phyloP scores from a whole-genome alignment of 2,329 filamentous ascomycete species.

The Exophiala bonariae region DNA sequence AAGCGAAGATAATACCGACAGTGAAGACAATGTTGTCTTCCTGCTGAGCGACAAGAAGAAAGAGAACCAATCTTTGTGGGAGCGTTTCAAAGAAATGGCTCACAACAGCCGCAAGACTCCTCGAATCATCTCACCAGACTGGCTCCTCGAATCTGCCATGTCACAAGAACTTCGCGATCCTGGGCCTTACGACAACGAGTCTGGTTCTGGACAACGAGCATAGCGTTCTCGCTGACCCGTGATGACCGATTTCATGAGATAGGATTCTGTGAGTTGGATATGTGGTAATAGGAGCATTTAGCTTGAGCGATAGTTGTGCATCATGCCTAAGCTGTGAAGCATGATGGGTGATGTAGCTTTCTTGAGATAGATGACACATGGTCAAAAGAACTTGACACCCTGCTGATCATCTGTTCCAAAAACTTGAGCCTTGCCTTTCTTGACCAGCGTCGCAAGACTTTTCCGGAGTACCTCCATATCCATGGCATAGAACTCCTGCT shows the following conservation, averaged over 20 bases:
- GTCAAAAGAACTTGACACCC: slow-evolving; percentile 95
- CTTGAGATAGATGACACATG: neutral
- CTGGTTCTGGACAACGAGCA: no score
- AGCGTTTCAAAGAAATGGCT: slow-evolving; percentile 77
- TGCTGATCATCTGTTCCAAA: slow-evolving; percentile 86
- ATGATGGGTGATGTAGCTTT: neutral
- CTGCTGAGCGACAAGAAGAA: slow-evolving; percentile 69
- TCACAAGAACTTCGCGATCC: slow-evolving; percentile 71
- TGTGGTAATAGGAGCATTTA: no score
- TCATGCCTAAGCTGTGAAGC: no score
- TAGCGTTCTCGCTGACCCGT: no score
- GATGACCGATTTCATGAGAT: no score
- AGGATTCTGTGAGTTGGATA: no score
- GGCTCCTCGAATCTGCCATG: slow-evolving; percentile 89
- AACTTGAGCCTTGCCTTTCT: slow-evolving; percentile 87
- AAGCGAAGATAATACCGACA: slow-evolving; percentile 37
- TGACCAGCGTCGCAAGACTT: slow-evolving; percentile 77
- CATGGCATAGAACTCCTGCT: slow-evolving; percentile 81
- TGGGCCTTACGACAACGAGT: no score
- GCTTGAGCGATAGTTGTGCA: neutral
- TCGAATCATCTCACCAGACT: slow-evolving; percentile 79
- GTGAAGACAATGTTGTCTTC: slow-evolving; percentile 73
- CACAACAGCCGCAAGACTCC: slow-evolving; percentile 75
- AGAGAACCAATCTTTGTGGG: slow-evolving; percentile 74
- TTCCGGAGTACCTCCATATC: slow-evolving; percentile 78